These are phyloP conservation scores for Fusarium pseudograminearum DNA, from an alignment of 2,329 filamentous ascomycete genomes.

Conservation along the genomic window DNA sequence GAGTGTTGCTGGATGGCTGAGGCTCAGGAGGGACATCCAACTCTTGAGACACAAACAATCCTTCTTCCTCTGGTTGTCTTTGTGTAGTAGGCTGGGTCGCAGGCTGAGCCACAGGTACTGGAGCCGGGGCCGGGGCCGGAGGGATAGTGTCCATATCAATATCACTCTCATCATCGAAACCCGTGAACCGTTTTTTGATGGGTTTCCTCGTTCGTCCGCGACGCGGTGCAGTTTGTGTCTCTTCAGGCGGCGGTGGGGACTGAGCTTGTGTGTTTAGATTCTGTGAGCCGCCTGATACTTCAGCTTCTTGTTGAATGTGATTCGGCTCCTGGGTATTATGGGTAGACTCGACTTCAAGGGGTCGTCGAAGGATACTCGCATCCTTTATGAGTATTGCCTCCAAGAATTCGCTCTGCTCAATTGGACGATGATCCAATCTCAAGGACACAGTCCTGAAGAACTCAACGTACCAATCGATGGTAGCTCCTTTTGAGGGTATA, in stretches of 20 bases:
- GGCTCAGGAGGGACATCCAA: slow-evolving; percentile 41
- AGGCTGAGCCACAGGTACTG: neutral
- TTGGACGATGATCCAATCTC: slow-evolving; percentile 81
- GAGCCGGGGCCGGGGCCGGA: slow-evolving; percentile 8
- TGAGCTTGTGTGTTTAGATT: slow-evolving; percentile 17
- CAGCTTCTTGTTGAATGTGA: slow-evolving; percentile 12
- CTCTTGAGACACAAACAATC: slow-evolving; percentile 69
- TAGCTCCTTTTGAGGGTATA: slow-evolving; percentile 66
- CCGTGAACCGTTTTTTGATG: slow-evolving; percentile 73
- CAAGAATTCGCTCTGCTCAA: slow-evolving; percentile 91
- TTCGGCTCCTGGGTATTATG: slow-evolving; percentile 40
- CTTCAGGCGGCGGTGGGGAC: slow-evolving; percentile 33
- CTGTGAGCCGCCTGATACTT: slow-evolving; percentile 11
- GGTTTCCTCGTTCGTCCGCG: slow-evolving; percentile 52
- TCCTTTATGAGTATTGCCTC: slow-evolving; percentile 89
- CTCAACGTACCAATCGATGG: slow-evolving; percentile 74
- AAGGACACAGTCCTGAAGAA: slow-evolving; percentile 78
- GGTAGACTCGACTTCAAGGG: slow-evolving; percentile 66
- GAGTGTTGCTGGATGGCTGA: slow-evolving; percentile 36
- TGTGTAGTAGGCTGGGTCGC: neutral
- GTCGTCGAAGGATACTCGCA: slow-evolving; percentile 75
- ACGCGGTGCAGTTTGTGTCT: slow-evolving; percentile 43
- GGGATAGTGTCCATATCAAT: slow-evolving; percentile 51
- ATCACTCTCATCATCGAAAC: slow-evolving; percentile 69
- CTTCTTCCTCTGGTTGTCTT: slow-evolving; percentile 50